Conservation (phyloP, 2,329 filamentous ascomycete species). For the Dothideomycetidae sp. region DNA sequence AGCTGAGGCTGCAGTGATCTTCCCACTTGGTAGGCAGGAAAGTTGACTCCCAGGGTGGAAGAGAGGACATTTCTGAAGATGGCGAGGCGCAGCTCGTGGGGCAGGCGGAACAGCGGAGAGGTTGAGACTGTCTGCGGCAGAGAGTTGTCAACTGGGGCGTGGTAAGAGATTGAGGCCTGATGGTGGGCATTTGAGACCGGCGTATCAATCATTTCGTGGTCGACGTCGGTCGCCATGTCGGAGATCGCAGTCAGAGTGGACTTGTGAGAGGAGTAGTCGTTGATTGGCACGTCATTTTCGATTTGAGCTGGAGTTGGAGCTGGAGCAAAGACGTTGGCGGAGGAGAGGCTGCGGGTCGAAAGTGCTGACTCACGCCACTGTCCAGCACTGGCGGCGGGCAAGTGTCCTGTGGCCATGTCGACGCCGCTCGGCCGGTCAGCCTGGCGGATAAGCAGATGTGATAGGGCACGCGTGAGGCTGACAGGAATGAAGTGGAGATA, state of each 20-base stretch:
- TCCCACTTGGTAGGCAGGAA: conserved; percentile 16
- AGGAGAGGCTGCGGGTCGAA: conserved; percentile 23
- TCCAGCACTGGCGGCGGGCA: too few species aligned
- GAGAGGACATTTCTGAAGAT: conserved; percentile 22
- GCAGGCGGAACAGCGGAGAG: conserved; percentile 22
- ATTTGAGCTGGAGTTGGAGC: neutral
- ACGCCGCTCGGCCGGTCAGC: too few species aligned
- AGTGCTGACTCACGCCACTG: conserved; percentile 20
- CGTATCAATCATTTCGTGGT: conserved; percentile 6
- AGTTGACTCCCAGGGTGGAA: conserved; percentile 17
- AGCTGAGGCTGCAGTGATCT: conserved; percentile 17
- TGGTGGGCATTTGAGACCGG: neutral
- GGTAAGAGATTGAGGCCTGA: conserved; percentile 3
- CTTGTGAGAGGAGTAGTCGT: conserved; percentile 13
- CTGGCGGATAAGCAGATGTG: neutral
- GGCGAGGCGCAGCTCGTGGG: conserved; percentile 23
- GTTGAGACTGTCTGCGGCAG: conserved; percentile 19
- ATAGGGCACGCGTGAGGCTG: neutral
- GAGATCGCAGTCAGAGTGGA: conserved; percentile 15
- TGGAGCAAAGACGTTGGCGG: conserved; percentile 16
- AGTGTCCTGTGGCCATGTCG: too few species aligned
- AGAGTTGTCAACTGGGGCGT: neutral
- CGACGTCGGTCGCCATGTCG: conserved; percentile 1
- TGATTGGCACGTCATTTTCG: conserved; percentile 9
- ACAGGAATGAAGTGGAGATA: neutral